Conservation (phyloP, 768 basidiomycete genomes). For the Rhodosporidiobolus odoratus region DNA sequence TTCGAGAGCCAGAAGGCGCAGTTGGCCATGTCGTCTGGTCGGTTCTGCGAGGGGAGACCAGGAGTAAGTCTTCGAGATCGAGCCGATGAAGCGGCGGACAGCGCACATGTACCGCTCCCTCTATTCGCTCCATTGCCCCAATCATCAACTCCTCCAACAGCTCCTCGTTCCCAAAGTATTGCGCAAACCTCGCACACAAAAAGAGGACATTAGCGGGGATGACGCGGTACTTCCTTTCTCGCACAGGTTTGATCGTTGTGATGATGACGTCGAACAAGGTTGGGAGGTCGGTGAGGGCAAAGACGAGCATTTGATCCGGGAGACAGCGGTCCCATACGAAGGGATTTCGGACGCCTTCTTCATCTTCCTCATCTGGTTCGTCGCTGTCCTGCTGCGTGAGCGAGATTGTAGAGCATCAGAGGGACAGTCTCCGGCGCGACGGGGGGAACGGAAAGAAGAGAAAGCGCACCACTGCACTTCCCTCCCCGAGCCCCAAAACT, state of each 20-base stretch:
- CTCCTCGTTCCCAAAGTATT: constrained; percentile 71
- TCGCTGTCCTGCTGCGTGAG: constrained; percentile 53
- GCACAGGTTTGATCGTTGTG: constrained; percentile 63
- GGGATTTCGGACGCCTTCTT: constrained; percentile 43
- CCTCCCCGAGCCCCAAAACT: constrained; percentile 51
- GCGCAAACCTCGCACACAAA: constrained; percentile 85
- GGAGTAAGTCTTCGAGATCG: neutral
- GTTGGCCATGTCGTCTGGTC: constrained; percentile 75
- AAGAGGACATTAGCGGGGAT: constrained; percentile 89
- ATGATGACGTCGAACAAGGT: constrained; percentile 76
- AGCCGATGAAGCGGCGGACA: no score
- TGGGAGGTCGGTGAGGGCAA: constrained; percentile 71
- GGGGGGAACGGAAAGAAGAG: constrained; percentile 3
- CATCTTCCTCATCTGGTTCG: constrained; percentile 50
- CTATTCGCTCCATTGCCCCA: constrained; percentile 84
- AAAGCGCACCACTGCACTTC: constrained; percentile 45
- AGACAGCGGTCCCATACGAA: constrained; percentile 57
- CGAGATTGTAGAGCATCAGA: neutral
- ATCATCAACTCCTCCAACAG: constrained; percentile 92
- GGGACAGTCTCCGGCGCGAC: neutral
- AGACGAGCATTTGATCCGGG: constrained; percentile 81
- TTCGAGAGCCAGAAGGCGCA: constrained; percentile 95
- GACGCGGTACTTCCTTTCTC: constrained; percentile 54
- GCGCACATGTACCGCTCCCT: constrained; percentile 85
- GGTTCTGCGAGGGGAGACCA: constrained; percentile 53